These are phyloP conservation scores for Scenedesmus sp. DNA, from an alignment of 163 green algal species.

Conservation along the genomic window DNA sequence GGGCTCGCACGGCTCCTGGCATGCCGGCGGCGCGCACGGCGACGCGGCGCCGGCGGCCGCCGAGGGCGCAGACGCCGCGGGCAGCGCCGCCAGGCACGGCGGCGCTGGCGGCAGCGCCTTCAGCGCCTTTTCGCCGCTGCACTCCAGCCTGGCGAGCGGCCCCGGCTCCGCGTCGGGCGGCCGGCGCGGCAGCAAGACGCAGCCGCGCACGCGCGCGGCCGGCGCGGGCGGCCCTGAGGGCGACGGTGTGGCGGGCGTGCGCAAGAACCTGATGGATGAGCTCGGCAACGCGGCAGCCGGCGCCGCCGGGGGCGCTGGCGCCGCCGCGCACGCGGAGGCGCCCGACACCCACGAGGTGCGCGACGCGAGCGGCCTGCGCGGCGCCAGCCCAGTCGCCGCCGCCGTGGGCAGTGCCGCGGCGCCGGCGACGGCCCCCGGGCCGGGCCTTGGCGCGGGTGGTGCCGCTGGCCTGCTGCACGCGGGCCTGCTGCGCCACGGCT, in stretches of 20 bases:
- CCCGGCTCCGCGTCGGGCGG: conserved; percentile 17
- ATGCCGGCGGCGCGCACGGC: background rate
- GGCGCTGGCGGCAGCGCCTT: background rate
- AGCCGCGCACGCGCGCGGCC: conserved; percentile 6
- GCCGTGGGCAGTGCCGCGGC: too few relatives aligned
- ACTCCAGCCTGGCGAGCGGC: conserved; percentile 4
- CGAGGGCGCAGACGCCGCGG: too few relatives aligned
- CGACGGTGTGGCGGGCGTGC: conserved; percentile 2
- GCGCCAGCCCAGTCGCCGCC: too few relatives aligned
- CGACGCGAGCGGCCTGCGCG: background rate
- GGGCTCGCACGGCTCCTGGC: background rate
- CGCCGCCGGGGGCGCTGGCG: background rate
- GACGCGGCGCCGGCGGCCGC: too few relatives aligned
- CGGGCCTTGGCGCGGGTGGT: too few relatives aligned
- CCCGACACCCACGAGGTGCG: conserved; percentile 19
- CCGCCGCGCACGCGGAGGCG: background rate
- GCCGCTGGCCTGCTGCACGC: too few relatives aligned
- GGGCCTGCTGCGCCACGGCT: too few relatives aligned
- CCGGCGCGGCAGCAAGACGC: conserved; percentile 19
- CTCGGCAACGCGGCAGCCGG: conserved; percentile 4
- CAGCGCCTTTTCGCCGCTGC: conserved; percentile 22
- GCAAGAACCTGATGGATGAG: conserved; percentile 36
- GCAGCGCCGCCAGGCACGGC: background rate
- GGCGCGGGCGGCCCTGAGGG: background rate
- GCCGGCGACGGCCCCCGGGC: too few relatives aligned